These are phyloP conservation scores for Kitagawia praeruptora DNA, from an alignment of 129 eudicot genomes.

Conservation along the genomic window DNA sequence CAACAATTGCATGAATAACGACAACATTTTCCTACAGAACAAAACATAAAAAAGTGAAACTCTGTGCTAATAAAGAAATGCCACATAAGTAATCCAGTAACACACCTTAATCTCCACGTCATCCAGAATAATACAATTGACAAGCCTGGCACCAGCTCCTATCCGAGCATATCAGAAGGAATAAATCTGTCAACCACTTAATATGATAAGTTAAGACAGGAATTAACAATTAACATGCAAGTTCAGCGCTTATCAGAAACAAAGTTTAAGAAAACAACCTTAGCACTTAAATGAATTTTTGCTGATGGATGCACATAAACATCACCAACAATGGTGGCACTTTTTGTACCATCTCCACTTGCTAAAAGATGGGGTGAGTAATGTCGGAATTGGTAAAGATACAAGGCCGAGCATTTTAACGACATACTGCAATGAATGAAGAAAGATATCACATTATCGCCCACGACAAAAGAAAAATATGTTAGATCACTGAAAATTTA, in stretches of 20 bases:
- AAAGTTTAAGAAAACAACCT: conserved; percentile 32
- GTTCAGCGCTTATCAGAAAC: not conserved
- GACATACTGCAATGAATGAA: conserved; percentile 61
- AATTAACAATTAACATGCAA: not conserved
- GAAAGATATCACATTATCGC: not conserved
- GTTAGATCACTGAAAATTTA: not conserved
- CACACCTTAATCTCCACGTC: too few relatives aligned
- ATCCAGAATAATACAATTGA: too few relatives aligned
- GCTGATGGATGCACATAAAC: conserved; percentile 96
- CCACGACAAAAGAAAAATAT: not conserved
- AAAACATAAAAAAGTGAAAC: too few relatives aligned
- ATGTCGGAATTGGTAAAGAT: conserved; percentile 54
- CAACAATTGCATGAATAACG: too few relatives aligned
- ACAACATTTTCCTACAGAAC: too few relatives aligned
- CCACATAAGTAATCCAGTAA: too few relatives aligned
- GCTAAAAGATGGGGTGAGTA: conserved; percentile 72
- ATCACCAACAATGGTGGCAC: conserved; percentile 66
- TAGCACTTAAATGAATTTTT: conserved; percentile 86
- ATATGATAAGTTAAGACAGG: not conserved
- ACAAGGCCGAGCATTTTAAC: conserved; percentile 73
- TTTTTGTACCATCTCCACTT: conserved; percentile 76
- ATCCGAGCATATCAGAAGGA: not conserved
- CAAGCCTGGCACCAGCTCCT: too few relatives aligned
- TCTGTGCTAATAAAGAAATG: too few relatives aligned
- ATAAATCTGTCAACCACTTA: not conserved